Conservation (phyloP, 805 yeast species). For the Starmera amethionina region DNA sequence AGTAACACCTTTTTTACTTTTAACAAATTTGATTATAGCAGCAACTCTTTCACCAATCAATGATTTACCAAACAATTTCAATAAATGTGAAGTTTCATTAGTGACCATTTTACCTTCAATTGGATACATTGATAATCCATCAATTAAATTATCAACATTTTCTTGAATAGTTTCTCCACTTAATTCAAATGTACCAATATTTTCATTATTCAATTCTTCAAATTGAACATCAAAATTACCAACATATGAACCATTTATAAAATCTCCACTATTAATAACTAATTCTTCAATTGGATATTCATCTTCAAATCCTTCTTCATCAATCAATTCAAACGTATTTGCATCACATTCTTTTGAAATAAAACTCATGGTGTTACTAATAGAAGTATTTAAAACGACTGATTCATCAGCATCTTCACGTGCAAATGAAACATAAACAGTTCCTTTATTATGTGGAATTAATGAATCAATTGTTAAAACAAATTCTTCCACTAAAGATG, state of each 20-base stretch:
- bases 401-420: constrained; percentile 36
- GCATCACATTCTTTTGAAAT: constrained; percentile 74
- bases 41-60: constrained; percentile 37
- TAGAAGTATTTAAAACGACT: constrained; percentile 34
- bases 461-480: constrained; percentile 66
- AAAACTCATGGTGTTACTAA: constrained; percentile 63
- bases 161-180: constrained; percentile 39
- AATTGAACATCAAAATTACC: constrained; percentile 66
- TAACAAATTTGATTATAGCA: constrained; percentile 31
- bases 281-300: constrained; percentile 86
- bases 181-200: constrained; percentile 58
- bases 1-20: constrained; percentile 33
- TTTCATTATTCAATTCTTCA: constrained; percentile 62
- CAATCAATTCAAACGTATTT: constrained; percentile 53
- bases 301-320: constrained; percentile 78
- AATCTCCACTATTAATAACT: constrained; percentile 71
- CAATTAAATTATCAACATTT: constrained; percentile 44
- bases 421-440: constrained; percentile 67
- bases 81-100: constrained; percentile 43
- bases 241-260: constrained; percentile 63
- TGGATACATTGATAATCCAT: constrained; percentile 54
- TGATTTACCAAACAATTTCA: constrained; percentile 75
- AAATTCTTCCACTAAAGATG: constrained; percentile 50
- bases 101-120: constrained; percentile 58
- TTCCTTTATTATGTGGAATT: constrained; percentile 60